A percentile compares a stretch with the other conserved stretches of the same genome.
phyloP scores from a whole-genome alignment of 1,284 basidiomycete species.

The Cryptococcus floricola region DNA sequence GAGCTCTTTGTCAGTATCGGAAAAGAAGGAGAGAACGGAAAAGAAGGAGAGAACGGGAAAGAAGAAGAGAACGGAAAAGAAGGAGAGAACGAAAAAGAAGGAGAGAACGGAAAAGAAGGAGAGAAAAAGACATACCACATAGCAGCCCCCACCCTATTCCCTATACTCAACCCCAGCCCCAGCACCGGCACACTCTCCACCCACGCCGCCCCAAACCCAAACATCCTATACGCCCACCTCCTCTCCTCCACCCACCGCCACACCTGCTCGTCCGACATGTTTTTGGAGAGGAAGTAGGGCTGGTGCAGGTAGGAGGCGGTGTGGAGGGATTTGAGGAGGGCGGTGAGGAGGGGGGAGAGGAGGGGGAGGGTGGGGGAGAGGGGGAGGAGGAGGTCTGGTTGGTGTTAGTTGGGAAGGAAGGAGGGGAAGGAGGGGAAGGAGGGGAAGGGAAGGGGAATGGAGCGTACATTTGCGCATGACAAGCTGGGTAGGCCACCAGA shows the following conservation, averaged over 20 bases:
- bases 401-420: too few relatives aligned
- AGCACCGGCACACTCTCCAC: constrained; percentile 73
- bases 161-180: constrained; percentile 73
- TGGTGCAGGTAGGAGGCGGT: constrained; percentile 68
- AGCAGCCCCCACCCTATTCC: constrained; percentile 78
- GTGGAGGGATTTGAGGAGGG: constrained; percentile 63
- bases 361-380: constrained; percentile 64
- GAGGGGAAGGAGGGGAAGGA: neutral
- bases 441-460: neutral
- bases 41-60: neutral
- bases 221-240: constrained; percentile 79
- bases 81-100: neutral
- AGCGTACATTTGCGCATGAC: constrained; percentile 55
- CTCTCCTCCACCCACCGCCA: constrained; percentile 77
- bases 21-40: too few relatives aligned
- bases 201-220: constrained; percentile 73
- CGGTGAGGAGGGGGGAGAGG: constrained; percentile 61
- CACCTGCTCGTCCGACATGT: constrained; percentile 65
- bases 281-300: constrained; percentile 74
- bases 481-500: constrained; percentile 56
- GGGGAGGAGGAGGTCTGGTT: constrained; percentile 64
- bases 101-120: neutral
- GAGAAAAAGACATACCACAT: constrained; percentile 61
- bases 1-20: neutral
- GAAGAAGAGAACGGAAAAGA: neutral